These are phyloP conservation scores for Diaporthe eres DNA, from an alignment of 2,329 filamentous ascomycete species.

Conservation along the genomic window DNA sequence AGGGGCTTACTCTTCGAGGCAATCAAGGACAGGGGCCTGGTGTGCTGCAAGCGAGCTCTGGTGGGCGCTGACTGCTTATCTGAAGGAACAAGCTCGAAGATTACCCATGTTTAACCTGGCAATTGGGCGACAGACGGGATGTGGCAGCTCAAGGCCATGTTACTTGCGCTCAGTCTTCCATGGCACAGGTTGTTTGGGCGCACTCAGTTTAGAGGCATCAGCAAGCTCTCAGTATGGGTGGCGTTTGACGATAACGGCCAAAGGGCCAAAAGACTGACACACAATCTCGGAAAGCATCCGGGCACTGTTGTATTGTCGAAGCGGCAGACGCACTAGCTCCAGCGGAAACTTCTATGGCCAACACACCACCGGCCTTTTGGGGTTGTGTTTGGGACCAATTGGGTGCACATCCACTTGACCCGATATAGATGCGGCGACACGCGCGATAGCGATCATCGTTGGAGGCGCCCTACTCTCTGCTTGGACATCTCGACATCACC, in stretches of 20 bases:
- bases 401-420: conserved; percentile 12
- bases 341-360: conserved; percentile 5
- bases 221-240: conserved; percentile 9
- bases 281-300: conserved; percentile 28
- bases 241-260: conserved; percentile 2
- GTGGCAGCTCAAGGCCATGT: neutral
- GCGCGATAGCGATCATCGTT: conserved; percentile 12
- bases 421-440: conserved; percentile 25
- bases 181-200: neutral
- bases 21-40: neutral
- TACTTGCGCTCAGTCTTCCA: neutral
- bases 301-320: conserved; percentile 24
- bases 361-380: conserved; percentile 4
- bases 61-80: conserved; percentile 10
- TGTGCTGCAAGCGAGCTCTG: neutral
- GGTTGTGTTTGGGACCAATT: conserved; percentile 17
- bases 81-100: neutral
- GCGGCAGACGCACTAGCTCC: conserved; percentile 26
- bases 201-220: neutral
- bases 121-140: neutral
- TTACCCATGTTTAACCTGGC: neutral
- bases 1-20: neutral
- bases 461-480: conserved; percentile 1
- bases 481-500: conserved; percentile 24
- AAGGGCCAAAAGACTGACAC: neutral